Evolutionary conservation across 108 stramenopile genomes (phyloP).

Genomic region (Pseudonitzschia delicatissima): DNA sequence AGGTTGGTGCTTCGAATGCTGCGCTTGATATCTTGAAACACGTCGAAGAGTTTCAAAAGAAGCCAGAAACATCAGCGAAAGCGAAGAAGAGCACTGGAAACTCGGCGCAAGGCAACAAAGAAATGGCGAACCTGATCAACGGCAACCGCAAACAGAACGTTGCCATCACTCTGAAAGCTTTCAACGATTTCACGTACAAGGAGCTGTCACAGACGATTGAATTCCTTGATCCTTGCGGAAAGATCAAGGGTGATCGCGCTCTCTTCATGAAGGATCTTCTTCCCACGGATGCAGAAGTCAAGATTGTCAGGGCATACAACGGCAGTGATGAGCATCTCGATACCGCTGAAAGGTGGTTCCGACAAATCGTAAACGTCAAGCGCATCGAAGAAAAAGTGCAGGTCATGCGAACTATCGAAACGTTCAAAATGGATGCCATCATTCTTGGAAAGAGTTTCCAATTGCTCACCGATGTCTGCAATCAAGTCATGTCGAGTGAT

Average conservation of each 20-base stretch:
- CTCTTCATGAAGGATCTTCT: conserved; percentile 77
- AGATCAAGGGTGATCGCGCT: conserved; percentile 72
- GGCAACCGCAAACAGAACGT: conserved; percentile 78
- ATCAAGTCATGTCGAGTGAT: conserved; percentile 73
- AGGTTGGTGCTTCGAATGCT: conserved; percentile 34
- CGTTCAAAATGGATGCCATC: conserved; percentile 58
- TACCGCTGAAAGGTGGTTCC: conserved; percentile 80
- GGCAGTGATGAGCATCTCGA: conserved; percentile 61
- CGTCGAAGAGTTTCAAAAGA: conserved; percentile 81
- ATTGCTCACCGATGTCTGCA: conserved; percentile 65
- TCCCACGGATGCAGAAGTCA: conserved; percentile 65
- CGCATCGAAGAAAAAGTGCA: conserved; percentile 76
- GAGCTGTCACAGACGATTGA: conserved; percentile 73
- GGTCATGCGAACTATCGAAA: conserved; percentile 72
- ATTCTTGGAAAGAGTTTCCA: conserved; percentile 53
- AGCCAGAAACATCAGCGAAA: conserved; percentile 22
- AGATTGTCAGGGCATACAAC: conserved; percentile 59
- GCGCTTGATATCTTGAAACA: conserved; percentile 52
- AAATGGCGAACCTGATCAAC: conserved; percentile 74
- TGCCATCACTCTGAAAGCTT: conserved; percentile 82
- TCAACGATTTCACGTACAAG: conserved; percentile 59
- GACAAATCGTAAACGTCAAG: conserved; percentile 59
- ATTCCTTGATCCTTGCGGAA: conserved; percentile 68
- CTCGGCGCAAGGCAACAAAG: conserved; percentile 29
- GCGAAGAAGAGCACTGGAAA: conserved; percentile 28